Evolutionary conservation across 2,329 filamentous ascomycete species (phyloP).

Genomic region (Penicillium sp.): DNA sequence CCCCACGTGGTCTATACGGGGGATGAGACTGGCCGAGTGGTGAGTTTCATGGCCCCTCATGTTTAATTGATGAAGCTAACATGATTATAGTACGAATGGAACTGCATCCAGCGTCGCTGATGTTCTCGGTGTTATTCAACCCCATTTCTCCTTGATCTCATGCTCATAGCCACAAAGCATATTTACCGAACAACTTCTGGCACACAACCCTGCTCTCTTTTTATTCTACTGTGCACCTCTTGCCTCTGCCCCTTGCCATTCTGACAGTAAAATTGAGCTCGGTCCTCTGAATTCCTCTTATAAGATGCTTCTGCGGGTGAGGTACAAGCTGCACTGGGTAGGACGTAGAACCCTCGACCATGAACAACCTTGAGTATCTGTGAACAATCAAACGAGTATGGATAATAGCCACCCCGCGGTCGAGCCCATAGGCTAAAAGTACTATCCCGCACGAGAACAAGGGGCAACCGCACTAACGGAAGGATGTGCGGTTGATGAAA

Average conservation of each 20-base stretch:
- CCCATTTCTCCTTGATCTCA: not conserved
- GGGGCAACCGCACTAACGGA: not conserved
- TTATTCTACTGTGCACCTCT: not conserved
- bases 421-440: not conserved
- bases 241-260: not conserved
- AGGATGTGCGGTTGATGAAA: not conserved
- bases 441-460: not conserved
- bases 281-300: not conserved
- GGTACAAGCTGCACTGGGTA: not conserved
- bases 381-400: not conserved
- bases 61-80: conserved; percentile 18
- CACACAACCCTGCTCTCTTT: not conserved
- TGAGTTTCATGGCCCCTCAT: conserved; percentile 45
- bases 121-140: not conserved
- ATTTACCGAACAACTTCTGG: not conserved
- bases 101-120: conserved; percentile 53
- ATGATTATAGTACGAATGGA: conserved; percentile 54
- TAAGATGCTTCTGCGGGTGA: not conserved
- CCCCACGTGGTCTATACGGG: conserved; percentile 84
- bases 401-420: not conserved
- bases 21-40: conserved; percentile 88
- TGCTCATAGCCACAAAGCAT: not conserved
- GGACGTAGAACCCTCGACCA: too few species aligned
- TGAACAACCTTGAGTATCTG: not conserved
- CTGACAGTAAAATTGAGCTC: not conserved